These are phyloP conservation scores for Vaccinium vitisidaea DNA, from an alignment of 148 eudicot genomes.

Conservation along the genomic window DNA sequence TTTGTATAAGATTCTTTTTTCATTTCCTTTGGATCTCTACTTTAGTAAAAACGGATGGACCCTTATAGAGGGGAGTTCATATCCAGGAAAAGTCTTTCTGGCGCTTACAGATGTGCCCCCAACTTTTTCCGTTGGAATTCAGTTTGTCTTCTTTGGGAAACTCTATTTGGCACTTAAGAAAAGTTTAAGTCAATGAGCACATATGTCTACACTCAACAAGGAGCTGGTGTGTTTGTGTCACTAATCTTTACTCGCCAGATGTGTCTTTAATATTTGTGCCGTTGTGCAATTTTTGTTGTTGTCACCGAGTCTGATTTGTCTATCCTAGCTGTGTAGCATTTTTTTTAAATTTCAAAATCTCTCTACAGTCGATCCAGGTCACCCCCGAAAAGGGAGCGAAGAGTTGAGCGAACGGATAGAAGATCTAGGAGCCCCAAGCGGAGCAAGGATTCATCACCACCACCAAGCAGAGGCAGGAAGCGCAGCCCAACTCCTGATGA, in stretches of 20 bases:
- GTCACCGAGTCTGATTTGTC: neutral
- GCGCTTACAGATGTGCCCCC: neutral
- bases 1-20: neutral
- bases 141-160: neutral
- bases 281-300: neutral
- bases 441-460: constrained; percentile 36
- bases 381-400: constrained; percentile 49
- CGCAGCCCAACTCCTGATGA: constrained; percentile 47
- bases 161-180: too few relatives aligned
- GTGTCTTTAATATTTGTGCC: neutral
- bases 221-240: too few relatives aligned
- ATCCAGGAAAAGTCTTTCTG: neutral
- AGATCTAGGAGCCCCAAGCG: constrained; percentile 55
- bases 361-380: constrained; percentile 61
- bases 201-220: neutral
- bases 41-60: neutral
- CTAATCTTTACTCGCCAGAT: neutral
- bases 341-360: neutral
- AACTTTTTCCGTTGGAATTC: neutral
- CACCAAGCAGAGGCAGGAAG: constrained; percentile 42
- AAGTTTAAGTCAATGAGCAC: neutral
- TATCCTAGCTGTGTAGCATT: neutral
- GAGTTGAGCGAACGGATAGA: constrained; percentile 33
- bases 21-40: neutral
- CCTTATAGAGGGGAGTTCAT: too few relatives aligned